Evolutionary conservation across 1,284 basidiomycete genomes (phyloP).

Genomic region (Pyrrhoderma lamaoense): DNA sequence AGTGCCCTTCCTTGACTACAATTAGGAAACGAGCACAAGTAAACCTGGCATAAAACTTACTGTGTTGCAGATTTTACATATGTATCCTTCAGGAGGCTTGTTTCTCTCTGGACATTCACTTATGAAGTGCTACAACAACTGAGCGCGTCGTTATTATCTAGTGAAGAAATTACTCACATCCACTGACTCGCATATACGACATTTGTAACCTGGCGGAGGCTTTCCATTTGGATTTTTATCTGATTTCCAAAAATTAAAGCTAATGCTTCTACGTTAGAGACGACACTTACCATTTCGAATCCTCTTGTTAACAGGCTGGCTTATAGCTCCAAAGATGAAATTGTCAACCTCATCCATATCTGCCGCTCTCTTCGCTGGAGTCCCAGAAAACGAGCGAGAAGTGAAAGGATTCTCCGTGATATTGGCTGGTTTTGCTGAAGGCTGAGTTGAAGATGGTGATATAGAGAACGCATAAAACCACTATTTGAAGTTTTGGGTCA

Average conservation of each 20-base stretch:
- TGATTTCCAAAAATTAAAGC: conserved; percentile 16
- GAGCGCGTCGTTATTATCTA: background rate
- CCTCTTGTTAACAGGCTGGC: conserved; percentile 40
- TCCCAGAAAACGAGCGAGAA: conserved; percentile 28
- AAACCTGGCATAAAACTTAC: conserved; percentile 26
- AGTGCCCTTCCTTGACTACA: conserved; percentile 58
- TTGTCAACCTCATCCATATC: conserved; percentile 47
- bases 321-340: conserved; percentile 60
- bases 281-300: conserved; percentile 38
- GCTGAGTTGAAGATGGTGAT: background rate
- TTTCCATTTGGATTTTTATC: conserved; percentile 41
- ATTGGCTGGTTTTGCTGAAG: conserved; percentile 50
- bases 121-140: conserved; percentile 57
- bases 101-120: conserved; percentile 64
- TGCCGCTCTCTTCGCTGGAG: conserved; percentile 43
- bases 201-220: conserved; percentile 67
- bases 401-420: conserved; percentile 69
- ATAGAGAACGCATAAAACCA: background rate
- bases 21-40: conserved; percentile 8
- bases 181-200: conserved; percentile 65
- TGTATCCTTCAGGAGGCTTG: conserved; percentile 75
- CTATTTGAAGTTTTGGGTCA: conserved; percentile 1
- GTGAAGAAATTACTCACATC: conserved; percentile 40
- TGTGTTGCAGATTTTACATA: conserved; percentile 78
- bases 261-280: background rate